Evolutionary conservation across 208 protist species (phyloP).

Genomic region (Trypanosoma caninum): DNA sequence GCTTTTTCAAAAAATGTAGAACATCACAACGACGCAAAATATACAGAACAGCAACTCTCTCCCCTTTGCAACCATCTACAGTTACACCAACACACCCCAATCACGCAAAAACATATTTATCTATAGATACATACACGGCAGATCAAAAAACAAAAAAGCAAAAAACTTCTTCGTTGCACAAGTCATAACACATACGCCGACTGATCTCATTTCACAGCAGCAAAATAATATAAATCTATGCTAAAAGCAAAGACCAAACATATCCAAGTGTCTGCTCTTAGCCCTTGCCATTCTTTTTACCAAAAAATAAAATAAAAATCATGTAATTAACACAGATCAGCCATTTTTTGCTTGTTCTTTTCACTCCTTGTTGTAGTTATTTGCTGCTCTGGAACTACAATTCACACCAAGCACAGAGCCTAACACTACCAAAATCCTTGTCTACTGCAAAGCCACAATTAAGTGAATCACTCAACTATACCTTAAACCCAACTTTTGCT

Average conservation of each 20-base stretch:
- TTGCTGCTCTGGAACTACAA: constrained; percentile 77
- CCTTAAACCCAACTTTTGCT: constrained; percentile 79
- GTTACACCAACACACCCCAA: no score
- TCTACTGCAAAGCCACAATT: constrained; percentile 92
- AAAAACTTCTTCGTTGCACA: no score
- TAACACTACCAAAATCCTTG: constrained; percentile 72
- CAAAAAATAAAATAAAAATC: no score
- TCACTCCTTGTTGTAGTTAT: constrained; percentile 85
- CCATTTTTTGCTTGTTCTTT: constrained; percentile 85
- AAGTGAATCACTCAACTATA: constrained; percentile 80
- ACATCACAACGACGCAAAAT: no score
- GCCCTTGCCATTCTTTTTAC: constrained; percentile 85
- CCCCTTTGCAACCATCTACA: no score
- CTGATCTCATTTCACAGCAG: no score
- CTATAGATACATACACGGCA: not conserved
- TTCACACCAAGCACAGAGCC: constrained; percentile 86
- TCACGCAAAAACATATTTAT: not conserved
- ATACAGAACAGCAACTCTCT: no score
- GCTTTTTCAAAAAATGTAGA: no score
- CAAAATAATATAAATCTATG: no score
- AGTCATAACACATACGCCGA: no score
- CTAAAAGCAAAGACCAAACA: no score
- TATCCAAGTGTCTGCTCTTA: constrained; percentile 92
- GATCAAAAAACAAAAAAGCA: not conserved
- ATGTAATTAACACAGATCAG: no score